phyloP scores from a whole-genome alignment of 2,329 filamentous ascomycete genomes.

The Paraconiothyrium brasiliense region DNA sequence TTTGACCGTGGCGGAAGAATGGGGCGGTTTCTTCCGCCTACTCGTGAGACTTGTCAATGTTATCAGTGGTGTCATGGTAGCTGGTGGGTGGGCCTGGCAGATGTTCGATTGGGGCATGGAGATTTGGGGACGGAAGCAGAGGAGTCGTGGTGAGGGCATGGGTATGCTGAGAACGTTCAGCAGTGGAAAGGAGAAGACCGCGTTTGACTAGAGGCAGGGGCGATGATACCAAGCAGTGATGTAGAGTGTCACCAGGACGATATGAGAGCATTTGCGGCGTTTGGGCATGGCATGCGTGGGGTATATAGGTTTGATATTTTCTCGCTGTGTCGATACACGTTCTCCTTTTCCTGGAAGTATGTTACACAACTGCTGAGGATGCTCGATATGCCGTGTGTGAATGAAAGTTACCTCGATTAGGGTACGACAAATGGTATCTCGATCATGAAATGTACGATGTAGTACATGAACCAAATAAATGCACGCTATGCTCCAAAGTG shows the following conservation, averaged over 20 bases:
- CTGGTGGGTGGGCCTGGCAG: slow-evolving; percentile 92
- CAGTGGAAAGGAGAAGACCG: slow-evolving; percentile 28
- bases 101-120: slow-evolving; percentile 77
- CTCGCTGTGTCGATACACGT: slow-evolving; percentile 7
- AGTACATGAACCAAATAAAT: neutral
- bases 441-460: neutral
- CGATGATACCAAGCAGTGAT: neutral
- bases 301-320: slow-evolving; percentile 4
- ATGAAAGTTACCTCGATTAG: neutral
- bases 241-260: neutral
- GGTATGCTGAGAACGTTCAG: slow-evolving; percentile 56
- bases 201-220: slow-evolving; percentile 21
- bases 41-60: slow-evolving; percentile 89
- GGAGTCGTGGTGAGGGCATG: slow-evolving; percentile 52
- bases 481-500: slow-evolving; percentile 2
- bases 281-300: slow-evolving; percentile 14
- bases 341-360: neutral
- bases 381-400: neutral
- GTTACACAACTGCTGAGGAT: neutral
- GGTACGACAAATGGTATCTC: neutral
- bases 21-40: slow-evolving; percentile 77
- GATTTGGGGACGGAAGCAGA: slow-evolving; percentile 54
- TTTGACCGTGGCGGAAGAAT: slow-evolving; percentile 83
- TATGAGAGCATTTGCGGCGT: slow-evolving; percentile 17
- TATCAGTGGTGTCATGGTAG: slow-evolving; percentile 87